Percentiles rank a stretch among this genome's conserved stretches.
These are phyloP conservation scores for Cyberlindnera meyerae DNA, from an alignment of 805 yeast genomes.

Conservation along the genomic window DNA sequence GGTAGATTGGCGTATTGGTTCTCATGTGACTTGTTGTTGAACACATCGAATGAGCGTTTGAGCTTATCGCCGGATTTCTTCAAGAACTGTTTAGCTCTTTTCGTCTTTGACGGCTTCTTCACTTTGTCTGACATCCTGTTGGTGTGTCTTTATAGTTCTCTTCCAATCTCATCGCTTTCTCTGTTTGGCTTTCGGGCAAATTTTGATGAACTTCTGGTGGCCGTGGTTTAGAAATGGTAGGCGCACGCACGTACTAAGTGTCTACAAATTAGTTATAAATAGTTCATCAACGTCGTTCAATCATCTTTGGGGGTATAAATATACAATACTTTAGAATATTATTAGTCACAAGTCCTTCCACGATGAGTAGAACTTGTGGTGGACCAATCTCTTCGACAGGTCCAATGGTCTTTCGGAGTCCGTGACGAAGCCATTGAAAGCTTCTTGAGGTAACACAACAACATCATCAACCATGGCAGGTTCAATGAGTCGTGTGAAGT, in stretches of 20 bases:
- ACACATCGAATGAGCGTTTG: constrained; percentile 19
- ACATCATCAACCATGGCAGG: constrained; percentile 22
- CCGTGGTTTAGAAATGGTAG: too few relatives aligned
- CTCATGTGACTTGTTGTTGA: constrained; percentile 22
- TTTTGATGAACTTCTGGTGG: too few relatives aligned
- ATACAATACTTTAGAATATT: neutral
- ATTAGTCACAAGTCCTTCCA: constrained; percentile 16
- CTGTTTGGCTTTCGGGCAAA: neutral
- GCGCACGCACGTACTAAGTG: too few relatives aligned
- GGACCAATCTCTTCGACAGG: constrained; percentile 11
- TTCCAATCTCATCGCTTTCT: neutral
- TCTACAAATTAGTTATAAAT: too few relatives aligned
- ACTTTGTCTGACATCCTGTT: neutral
- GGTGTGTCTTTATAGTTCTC: neutral
- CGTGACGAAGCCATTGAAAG: constrained; percentile 19
- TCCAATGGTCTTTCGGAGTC: constrained; percentile 10
- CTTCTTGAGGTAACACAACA: constrained; percentile 16
- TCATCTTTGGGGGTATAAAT: too few relatives aligned
- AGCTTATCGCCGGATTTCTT: constrained; percentile 13
- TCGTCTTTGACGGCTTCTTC: constrained; percentile 2
- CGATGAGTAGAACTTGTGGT: constrained; percentile 20
- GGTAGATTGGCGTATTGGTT: constrained; percentile 18
- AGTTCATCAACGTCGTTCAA: too few relatives aligned
- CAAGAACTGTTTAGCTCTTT: constrained; percentile 10
- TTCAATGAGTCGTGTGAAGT: constrained; percentile 14